Conservation (phyloP, 2,329 filamentous ascomycete genomes). For the Sporothrix sp. region DNA sequence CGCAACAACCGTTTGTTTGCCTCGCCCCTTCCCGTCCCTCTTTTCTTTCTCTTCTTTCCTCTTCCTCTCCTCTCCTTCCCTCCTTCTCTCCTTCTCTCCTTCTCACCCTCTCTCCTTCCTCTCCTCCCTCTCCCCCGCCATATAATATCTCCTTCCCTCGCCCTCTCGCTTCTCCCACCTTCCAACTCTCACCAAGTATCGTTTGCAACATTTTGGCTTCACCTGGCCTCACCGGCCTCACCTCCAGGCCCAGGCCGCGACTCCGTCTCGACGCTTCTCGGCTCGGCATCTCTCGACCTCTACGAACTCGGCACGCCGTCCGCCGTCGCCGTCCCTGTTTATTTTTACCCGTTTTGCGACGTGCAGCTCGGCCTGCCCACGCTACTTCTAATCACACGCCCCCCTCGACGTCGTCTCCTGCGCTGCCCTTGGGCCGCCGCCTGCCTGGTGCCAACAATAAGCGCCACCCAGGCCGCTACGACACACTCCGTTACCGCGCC, state of each 20-base stretch:
- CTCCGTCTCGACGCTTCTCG: no score
- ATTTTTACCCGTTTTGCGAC: neutral
- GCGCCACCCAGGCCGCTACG: slow-evolving; percentile 6
- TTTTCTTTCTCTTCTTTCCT: neutral
- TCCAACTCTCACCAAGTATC: neutral
- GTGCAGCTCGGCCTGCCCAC: no score
- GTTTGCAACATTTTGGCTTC: neutral
- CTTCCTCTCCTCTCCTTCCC: neutral
- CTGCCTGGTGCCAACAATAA: slow-evolving; percentile 13
- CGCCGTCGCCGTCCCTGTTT: neutral
- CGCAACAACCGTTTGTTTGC: neutral
- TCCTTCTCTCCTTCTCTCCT: neutral
- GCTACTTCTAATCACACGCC: slow-evolving; percentile 2
- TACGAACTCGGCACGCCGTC: no score
- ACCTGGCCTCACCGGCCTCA: neutral
- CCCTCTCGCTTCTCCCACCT: neutral
- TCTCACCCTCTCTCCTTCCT: neutral
- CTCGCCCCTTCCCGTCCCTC: neutral
- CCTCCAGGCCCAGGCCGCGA: no score
- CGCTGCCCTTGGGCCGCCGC: neutral
- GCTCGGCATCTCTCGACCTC: no score
- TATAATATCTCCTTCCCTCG: neutral
- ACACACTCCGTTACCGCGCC: neutral
- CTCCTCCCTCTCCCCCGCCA: neutral
- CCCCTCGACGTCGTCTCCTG: neutral